Evolutionary conservation across 352 stramenopile genomes (phyloP), one percentile per base, ranked within the genome.

Genomic region (Phytopythium chamaehyphon): DNA sequence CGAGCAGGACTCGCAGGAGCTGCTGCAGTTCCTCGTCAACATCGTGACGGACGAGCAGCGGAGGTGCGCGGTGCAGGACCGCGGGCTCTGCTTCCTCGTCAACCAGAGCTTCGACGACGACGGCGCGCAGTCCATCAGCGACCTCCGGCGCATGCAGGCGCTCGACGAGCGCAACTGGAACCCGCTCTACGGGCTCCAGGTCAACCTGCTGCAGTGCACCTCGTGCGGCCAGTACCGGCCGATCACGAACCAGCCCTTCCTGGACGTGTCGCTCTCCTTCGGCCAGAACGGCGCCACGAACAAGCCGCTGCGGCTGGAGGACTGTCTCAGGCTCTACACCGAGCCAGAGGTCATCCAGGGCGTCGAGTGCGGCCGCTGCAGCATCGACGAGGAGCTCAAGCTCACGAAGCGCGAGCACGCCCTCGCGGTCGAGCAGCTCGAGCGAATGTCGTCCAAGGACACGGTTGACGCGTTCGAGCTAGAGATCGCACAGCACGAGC

Each of bases 21-120:
- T 95, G 21, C 61, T 95, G 43, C 84, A 93, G 64, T 89, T 90
- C 51, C 64, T 93, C n/a, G 80, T 95, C 57, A 87, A 88, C 48
- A 51, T 90, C 12, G 75, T 95, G n/a, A 69, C 72, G 28, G 69
- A 75, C 37, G 80, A 90, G 26, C 80, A 90, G 51, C 69, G 71
- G 40, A 51, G 59, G 39, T 84, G 66, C 26, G 62, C 58, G 0
- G 58, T 81, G 39, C 73, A 73, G 31, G 82, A 90, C 33, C 59
- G 68, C 18, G 79, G 77, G 5, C 62, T 90, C 1, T 67, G 64
- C 38, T 76, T 86, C 48, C 59, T 90, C 35, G 57, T 66, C 14
- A 47, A 52, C 19, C 43, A 47, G 33, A 38, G n/a, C n/a, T 51
- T 51, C 23, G 55, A 46, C 4, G 52, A 61, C 31, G 58, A 63